A percentile compares a stretch with the other conserved stretches of the same genome.
Conservation (phyloP, 305 asterid genomes). For the Nicotiana rustica region DNA sequence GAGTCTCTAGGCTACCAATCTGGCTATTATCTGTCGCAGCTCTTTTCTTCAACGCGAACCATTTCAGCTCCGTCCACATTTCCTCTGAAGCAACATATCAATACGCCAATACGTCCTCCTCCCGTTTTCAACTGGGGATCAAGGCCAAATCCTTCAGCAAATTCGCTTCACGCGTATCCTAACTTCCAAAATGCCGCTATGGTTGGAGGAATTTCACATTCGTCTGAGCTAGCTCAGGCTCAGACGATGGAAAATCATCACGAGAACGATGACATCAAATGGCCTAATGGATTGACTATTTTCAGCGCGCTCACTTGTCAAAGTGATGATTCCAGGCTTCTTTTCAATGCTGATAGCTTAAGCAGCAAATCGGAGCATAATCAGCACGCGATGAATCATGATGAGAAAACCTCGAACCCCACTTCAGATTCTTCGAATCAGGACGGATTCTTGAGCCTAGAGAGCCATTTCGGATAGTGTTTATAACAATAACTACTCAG, state of each 20-base stretch:
- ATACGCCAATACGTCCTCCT: slow-evolving; percentile 63
- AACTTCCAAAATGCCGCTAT: slow-evolving; percentile 59
- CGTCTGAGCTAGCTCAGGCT: slow-evolving; percentile 53
- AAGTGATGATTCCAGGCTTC: slow-evolving; percentile 71
- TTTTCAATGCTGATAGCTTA: slow-evolving; percentile 65
- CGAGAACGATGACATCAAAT: slow-evolving; percentile 74
- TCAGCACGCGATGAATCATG: slow-evolving; percentile 36
- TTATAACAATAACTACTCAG: neutral
- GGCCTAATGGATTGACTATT: slow-evolving; percentile 91
- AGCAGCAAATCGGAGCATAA: slow-evolving; percentile 51
- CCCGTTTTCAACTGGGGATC: slow-evolving; percentile 82
- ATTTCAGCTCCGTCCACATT: slow-evolving; percentile 58
- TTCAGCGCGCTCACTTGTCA: slow-evolving; percentile 80
- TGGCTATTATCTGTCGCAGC: slow-evolving; percentile 90
- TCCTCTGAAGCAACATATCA: slow-evolving; percentile 65
- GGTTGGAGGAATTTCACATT: slow-evolving; percentile 67
- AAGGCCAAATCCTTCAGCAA: slow-evolving; percentile 56
- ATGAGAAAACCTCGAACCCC: slow-evolving; percentile 41
- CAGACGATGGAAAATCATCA: slow-evolving; percentile 62
- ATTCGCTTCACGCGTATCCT: slow-evolving; percentile 57
- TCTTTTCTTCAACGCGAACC: slow-evolving; percentile 78
- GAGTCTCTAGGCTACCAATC: slow-evolving; percentile 96
- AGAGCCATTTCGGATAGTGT: slow-evolving; percentile 55
- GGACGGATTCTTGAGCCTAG: slow-evolving; percentile 84
- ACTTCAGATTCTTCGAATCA: slow-evolving; percentile 49